Evolutionary conservation across 805 yeast genomes (phyloP), one percentile per base, ranked within the genome.

Genomic region (Metschnikowia cubensis): DNA sequence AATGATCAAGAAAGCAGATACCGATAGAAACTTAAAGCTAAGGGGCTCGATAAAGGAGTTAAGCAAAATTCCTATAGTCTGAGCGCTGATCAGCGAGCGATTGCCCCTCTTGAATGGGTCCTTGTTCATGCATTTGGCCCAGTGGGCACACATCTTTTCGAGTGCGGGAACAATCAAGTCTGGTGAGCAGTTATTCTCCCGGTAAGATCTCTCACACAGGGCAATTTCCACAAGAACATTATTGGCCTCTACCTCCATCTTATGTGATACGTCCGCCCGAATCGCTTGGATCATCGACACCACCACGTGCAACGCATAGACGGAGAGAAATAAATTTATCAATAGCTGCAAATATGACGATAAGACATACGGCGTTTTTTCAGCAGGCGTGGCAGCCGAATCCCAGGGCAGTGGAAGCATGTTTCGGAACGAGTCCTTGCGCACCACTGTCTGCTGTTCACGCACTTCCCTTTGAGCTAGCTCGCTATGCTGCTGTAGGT

Each of bases 31-130:
- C 61, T 84, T 83, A 53, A 76, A 66, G 3, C 88, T 84, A 40
- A 87, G 73, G 0, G 89, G 90, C 55, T 85, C 88, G 17, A 85
- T 71, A 48, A 86, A 70, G 0, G 85, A 78, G 57, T 84, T 83
- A 10, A 85, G 56, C 14, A 85, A 69, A 44, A 79, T 66, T 0
- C 90, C 91, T 2, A 86, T 57, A 0, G 85, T 77, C 49, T 80
- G 82, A 1, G 88, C 87, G 51, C 82, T 77, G 11, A 85, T 69
- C 40, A 76, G 73, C 1, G 88, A 74, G 35, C 60, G 62, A 56
- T 82, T 76, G 3, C 83, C 81, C 48, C 64, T 54, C 59, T 74
- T 62, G 58, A 69, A 57, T 3, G 82, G 80, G 49, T 83, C 80
- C 57, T 81, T 79, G 44, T 73, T 73, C 87, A 84, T 84, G 61